Conservation (phyloP, 306 rosid genomes). For the Elaeagnus macrophylla region DNA sequence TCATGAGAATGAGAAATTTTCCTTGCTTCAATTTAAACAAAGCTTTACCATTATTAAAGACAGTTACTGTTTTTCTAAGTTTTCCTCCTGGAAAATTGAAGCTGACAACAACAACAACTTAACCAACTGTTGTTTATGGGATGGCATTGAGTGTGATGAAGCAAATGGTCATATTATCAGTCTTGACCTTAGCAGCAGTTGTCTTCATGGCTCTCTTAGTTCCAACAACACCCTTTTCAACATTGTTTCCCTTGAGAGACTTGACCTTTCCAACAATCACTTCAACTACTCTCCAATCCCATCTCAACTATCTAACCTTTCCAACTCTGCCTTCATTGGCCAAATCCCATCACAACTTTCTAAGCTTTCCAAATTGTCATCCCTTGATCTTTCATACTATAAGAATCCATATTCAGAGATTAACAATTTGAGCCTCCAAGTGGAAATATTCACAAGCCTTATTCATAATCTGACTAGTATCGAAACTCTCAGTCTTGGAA, state of each 20-base stretch:
- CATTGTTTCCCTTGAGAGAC: constrained; percentile 16
- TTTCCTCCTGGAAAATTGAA: constrained; percentile 7
- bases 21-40: constrained; percentile 15
- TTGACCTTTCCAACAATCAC: constrained; percentile 17
- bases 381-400: constrained; percentile 11
- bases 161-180: neutral
- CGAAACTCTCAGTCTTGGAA: constrained; percentile 1
- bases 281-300: constrained; percentile 19
- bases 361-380: constrained; percentile 1
- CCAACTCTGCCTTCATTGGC: neutral
- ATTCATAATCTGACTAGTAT: constrained; percentile 7
- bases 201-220: constrained; percentile 4
- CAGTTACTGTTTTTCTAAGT: neutral
- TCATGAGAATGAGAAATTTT: constrained; percentile 1
- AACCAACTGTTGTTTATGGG: constrained; percentile 13
- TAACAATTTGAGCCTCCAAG: neutral
- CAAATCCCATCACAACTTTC: constrained; percentile 15
- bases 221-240: constrained; percentile 8
- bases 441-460: neutral
- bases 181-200: constrained; percentile 3
- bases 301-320: constrained; percentile 8
- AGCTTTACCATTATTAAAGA: neutral
- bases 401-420: fast-evolving
- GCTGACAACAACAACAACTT: neutral
- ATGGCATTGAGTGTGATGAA: constrained; percentile 1